Conservation (phyloP, 1,139 yeast species). For the Pichia inconspicua region DNA sequence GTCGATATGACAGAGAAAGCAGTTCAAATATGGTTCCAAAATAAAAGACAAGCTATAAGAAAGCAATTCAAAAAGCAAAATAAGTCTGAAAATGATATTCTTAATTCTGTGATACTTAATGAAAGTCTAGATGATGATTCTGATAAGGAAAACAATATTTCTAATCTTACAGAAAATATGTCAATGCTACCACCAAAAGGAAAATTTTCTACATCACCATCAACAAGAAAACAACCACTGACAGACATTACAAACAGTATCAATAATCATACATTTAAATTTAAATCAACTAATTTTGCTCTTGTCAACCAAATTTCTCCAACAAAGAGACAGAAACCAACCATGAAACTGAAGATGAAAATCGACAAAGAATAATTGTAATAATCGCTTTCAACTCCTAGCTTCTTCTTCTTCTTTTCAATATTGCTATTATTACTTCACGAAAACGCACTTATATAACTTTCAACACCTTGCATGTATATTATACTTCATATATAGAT, state of each 20-base stretch:
- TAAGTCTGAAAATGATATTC: not conserved
- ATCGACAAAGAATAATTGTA: not conserved
- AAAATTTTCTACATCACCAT: slow-evolving; percentile 14
- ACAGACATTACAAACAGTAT: slow-evolving; percentile 8
- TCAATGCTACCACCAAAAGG: slow-evolving; percentile 22
- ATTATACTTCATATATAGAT: not conserved
- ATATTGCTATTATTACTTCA: not conserved
- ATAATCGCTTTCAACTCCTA: not conserved
- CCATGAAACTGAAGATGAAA: slow-evolving; percentile 19
- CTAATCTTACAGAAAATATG: not conserved
- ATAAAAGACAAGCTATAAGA: slow-evolving; percentile 78
- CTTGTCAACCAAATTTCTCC: slow-evolving; percentile 18
- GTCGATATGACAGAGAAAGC: slow-evolving; percentile 96
- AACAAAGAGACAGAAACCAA: slow-evolving; percentile 23
- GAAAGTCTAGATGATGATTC: slow-evolving; percentile 1
- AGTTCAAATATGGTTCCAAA: slow-evolving; percentile 97
- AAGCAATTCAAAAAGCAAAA: slow-evolving; percentile 24
- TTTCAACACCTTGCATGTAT: not conserved
- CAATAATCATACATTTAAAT: slow-evolving; percentile 22
- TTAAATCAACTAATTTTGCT: slow-evolving; percentile 24
- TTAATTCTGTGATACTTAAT: not conserved
- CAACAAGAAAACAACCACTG: slow-evolving; percentile 3
- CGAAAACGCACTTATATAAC: not conserved
- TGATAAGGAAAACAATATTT: slow-evolving; percentile 8
- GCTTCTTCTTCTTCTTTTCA: not conserved